Conservation (phyloP, 495 filamentous ascomycete species). For the Amniculicola lignicola region DNA sequence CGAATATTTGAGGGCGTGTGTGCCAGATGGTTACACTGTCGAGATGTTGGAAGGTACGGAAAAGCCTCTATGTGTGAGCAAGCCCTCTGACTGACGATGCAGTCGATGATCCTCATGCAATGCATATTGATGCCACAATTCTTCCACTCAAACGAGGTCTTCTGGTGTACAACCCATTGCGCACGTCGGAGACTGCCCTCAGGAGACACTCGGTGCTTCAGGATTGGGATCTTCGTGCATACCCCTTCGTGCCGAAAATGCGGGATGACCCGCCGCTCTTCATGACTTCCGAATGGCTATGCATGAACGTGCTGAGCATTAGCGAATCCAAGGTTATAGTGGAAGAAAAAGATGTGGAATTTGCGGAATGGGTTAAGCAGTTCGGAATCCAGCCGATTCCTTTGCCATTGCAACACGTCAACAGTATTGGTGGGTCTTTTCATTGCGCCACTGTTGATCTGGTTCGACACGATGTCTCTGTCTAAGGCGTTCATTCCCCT, state of each 20-base stretch:
- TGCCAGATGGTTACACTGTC: slow-evolving; percentile 30
- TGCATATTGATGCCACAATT: slow-evolving; percentile 39
- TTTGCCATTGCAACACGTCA: slow-evolving; percentile 34
- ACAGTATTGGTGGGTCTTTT: slow-evolving; percentile 38
- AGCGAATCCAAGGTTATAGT: slow-evolving; percentile 31
- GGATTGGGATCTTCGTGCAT: slow-evolving; percentile 33
- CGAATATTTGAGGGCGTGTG: slow-evolving; percentile 24
- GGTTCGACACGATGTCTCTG: slow-evolving; percentile 10
- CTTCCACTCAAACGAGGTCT: slow-evolving; percentile 29
- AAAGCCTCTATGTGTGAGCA: too few relatives aligned
- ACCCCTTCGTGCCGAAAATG: slow-evolving; percentile 21
- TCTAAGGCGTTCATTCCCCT: too few relatives aligned
- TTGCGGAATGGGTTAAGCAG: slow-evolving; percentile 18
- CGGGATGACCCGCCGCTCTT: slow-evolving; percentile 17
- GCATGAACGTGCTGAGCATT: slow-evolving; percentile 30
- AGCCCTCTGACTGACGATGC: too few relatives aligned
- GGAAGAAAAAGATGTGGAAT: slow-evolving; percentile 27
- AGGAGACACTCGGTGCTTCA: slow-evolving; percentile 17
- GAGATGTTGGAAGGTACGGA: slow-evolving; percentile 34
- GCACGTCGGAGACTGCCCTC: slow-evolving; percentile 27
- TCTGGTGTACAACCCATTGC: slow-evolving; percentile 29
- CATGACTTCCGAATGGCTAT: slow-evolving; percentile 31
- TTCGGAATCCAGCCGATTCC: slow-evolving; percentile 31
- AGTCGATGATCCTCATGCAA: slow-evolving; percentile 27
- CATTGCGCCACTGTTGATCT: slow-evolving; percentile 39